Conservation (phyloP, 805 yeast species). For the Spencermartinsiella europaea region DNA sequence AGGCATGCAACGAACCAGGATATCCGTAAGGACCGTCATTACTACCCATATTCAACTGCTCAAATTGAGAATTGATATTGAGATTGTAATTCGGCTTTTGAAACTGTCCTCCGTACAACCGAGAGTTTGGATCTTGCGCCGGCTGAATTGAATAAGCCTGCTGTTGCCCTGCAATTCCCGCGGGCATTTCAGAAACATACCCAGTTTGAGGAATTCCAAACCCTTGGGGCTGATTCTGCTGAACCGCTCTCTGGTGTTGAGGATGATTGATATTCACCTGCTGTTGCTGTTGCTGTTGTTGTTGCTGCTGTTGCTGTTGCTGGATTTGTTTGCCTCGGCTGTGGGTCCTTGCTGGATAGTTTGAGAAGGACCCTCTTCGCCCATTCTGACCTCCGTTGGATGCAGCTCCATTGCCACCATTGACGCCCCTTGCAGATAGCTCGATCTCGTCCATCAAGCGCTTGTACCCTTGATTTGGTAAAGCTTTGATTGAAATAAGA, state of each 20-base stretch:
- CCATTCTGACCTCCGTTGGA: neutral
- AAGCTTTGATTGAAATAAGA: slow-evolving; percentile 52
- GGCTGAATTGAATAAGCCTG: neutral
- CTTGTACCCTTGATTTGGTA: slow-evolving; percentile 63
- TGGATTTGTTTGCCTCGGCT: slow-evolving; percentile 2
- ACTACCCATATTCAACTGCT: neutral
- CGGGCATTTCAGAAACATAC: neutral
- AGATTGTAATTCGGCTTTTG: neutral
- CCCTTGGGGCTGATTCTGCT: neutral
- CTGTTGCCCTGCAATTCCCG: neutral
- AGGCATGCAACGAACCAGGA: neutral
- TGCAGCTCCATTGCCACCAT: neutral
- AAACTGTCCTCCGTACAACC: neutral
- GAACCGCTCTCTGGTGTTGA: neutral
- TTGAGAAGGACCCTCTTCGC: neutral
- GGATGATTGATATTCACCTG: neutral
- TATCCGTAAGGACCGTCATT: neutral
- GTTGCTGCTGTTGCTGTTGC: slow-evolving; percentile 9
- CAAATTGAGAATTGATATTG: neutral
- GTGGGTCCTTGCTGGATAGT: neutral
- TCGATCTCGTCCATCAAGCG: slow-evolving; percentile 92
- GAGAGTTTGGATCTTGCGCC: neutral
- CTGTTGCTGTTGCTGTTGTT: slow-evolving; percentile 3
- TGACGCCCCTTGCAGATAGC: slow-evolving; percentile 29
- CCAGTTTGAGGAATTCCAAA: neutral